Percentiles rank a stretch among this genome's conserved stretches.
Conservation (phyloP, 768 basidiomycete species). For the Kwoniella newhampshirensis region DNA sequence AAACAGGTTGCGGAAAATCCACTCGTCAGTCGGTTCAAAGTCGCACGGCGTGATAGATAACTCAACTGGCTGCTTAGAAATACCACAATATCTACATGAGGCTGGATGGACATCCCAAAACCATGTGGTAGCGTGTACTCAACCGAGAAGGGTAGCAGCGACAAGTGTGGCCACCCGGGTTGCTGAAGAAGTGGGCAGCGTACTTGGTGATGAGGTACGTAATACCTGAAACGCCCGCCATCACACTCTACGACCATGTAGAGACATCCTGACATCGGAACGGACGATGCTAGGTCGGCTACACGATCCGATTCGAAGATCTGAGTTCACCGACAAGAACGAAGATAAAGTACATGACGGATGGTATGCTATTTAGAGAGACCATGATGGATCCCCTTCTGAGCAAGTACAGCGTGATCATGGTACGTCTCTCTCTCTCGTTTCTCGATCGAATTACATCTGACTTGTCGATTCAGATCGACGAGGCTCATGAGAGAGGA, state of each 20-base stretch:
- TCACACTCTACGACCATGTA: too few species aligned
- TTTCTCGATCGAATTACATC: slow-evolving; percentile 1
- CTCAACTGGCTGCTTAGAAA: slow-evolving; percentile 61
- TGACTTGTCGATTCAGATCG: slow-evolving; percentile 64
- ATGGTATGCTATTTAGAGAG: slow-evolving; percentile 97
- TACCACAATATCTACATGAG: slow-evolving; percentile 92
- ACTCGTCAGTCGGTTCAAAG: slow-evolving; percentile 69
- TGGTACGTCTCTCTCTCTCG: slow-evolving; percentile 61
- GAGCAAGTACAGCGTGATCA: slow-evolving; percentile 89
- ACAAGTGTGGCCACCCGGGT: slow-evolving; percentile 90
- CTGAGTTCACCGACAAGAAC: slow-evolving; percentile 80
- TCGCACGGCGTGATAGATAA: neutral
- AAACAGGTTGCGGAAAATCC: slow-evolving; percentile 96
- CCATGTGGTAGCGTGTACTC: slow-evolving; percentile 85
- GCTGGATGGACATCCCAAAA: slow-evolving; percentile 86
- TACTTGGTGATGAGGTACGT: slow-evolving; percentile 67
- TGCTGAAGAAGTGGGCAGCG: slow-evolving; percentile 83
- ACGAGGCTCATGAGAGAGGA: slow-evolving; percentile 95
- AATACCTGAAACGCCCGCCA: too few species aligned
- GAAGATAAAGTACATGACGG: slow-evolving; percentile 91
- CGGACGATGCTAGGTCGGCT: slow-evolving; percentile 78
- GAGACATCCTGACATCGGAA: too few species aligned
- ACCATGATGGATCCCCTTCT: slow-evolving; percentile 86
- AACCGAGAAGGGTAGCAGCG: slow-evolving; percentile 88
- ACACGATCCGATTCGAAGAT: slow-evolving; percentile 95